Evolutionary conservation across 331 rosid genomes (phyloP).

Genomic region (Quercus phellos): DNA sequence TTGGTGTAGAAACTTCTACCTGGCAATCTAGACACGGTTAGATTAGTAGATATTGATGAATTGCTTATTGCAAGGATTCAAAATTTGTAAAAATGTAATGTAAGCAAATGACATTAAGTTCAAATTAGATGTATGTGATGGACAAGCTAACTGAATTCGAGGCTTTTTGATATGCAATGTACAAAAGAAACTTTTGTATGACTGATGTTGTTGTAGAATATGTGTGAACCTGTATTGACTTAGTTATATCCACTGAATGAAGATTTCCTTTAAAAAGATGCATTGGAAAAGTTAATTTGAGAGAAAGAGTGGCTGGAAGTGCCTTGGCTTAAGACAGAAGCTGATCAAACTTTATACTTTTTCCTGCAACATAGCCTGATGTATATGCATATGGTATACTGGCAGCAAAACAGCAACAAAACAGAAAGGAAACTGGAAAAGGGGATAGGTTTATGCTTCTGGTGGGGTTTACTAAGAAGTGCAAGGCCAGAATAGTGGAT

Average conservation of each 20-base stretch:
- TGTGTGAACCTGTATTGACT: neutral
- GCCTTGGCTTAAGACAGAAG: neutral
- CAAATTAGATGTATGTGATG: conserved; percentile 7
- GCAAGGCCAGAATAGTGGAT: neutral
- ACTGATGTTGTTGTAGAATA: neutral
- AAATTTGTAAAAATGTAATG: conserved; percentile 20
- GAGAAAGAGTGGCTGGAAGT: neutral
- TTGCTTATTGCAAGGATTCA: conserved; percentile 8
- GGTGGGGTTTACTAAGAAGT: neutral
- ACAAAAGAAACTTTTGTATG: neutral
- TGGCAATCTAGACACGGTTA: conserved; percentile 10
- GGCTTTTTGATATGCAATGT: conserved; percentile 14
- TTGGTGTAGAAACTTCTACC: conserved; percentile 1
- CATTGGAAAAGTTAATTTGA: neutral
- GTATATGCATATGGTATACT: neutral
- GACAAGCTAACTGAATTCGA: conserved; percentile 6
- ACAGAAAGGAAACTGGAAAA: neutral
- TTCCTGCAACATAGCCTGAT: neutral
- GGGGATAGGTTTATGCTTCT: neutral
- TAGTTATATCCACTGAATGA: neutral
- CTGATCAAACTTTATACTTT: no score
- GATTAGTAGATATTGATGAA: conserved; percentile 6
- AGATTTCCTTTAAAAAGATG: neutral
- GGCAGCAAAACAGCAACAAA: neutral
- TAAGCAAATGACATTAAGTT: conserved; percentile 10